phyloP scores from a whole-genome alignment of 1,284 basidiomycete species.

The Leucoagaricus sp. region DNA sequence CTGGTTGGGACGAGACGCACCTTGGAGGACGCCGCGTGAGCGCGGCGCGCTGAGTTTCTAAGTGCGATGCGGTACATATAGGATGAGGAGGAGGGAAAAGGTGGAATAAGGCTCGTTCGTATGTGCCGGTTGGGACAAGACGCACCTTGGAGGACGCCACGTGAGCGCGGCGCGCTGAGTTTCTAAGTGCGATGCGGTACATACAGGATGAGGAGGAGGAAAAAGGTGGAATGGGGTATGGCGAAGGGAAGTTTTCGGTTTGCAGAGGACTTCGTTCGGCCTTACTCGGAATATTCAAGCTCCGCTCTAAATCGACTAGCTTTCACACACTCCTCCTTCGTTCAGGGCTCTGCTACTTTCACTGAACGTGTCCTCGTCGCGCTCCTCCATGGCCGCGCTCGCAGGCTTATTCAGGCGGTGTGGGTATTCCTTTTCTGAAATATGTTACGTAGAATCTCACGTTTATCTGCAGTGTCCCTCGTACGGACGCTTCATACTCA shows the following conservation, averaged over 20 bases:
- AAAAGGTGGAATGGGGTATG: conserved; percentile 42
- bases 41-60: conserved; percentile 79
- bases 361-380: conserved; percentile 22
- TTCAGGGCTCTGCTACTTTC: neutral
- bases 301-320: conserved; percentile 31
- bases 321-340: conserved; percentile 20
- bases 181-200: conserved; percentile 88
- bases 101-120: neutral
- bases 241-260: conserved; percentile 43
- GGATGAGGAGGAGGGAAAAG: conserved; percentile 34
- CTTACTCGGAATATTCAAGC: conserved; percentile 46
- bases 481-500: conserved; percentile 31
- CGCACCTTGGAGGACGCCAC: conserved; percentile 65
- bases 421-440: conserved; percentile 15
- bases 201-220: conserved; percentile 54
- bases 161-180: conserved; percentile 75
- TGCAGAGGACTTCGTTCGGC: conserved; percentile 33
- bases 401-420: conserved; percentile 30
- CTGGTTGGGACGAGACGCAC: conserved; percentile 37
- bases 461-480: conserved; percentile 19
- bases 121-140: conserved; percentile 6
- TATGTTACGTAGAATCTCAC: conserved; percentile 12
- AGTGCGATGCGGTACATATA: conserved; percentile 89
- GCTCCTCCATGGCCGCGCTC: conserved; percentile 24
- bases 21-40: conserved; percentile 65